Evolutionary conservation across 108 stramenopile genomes (phyloP).

Genomic region (Seminavis robusta): DNA sequence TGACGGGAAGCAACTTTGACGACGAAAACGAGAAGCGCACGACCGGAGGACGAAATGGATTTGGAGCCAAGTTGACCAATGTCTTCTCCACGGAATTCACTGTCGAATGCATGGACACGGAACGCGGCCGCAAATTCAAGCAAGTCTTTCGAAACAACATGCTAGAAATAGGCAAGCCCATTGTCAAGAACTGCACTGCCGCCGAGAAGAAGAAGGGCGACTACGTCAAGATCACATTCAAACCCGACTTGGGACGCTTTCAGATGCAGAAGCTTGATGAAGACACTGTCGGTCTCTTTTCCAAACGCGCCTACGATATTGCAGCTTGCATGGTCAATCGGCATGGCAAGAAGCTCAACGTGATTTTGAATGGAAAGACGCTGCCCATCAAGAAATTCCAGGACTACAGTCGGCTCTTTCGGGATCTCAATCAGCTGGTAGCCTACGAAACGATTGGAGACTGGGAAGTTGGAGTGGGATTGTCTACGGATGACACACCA

Average conservation of each 20-base stretch:
- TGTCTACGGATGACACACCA: conserved; percentile 75
- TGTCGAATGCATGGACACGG: conserved; percentile 90
- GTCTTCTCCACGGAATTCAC: conserved; percentile 92
- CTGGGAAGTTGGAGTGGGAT: conserved; percentile 96
- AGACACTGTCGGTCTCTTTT: conserved; percentile 89
- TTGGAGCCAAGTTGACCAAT: conserved; percentile 99
- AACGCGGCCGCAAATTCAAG: conserved; percentile 65
- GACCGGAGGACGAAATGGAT: conserved; percentile 98
- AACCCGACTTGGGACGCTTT: conserved; percentile 91
- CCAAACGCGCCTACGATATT: conserved; percentile 98
- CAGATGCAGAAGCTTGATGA: conserved; percentile 88
- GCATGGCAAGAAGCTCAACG: conserved; percentile 82
- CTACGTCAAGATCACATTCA: conserved; percentile 96
- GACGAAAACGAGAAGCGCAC: conserved; percentile 97
- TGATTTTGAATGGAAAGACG: conserved; percentile 91
- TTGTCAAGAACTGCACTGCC: conserved; percentile 56
- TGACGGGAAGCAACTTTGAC: conserved; percentile 99
- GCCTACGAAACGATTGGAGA: conserved; percentile 82
- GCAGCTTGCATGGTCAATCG: conserved; percentile 89
- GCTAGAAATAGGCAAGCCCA: conserved; percentile 62
- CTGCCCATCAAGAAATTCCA: conserved; percentile 89
- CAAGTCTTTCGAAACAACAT: conserved; percentile 95
- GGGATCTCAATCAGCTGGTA: conserved; percentile 73
- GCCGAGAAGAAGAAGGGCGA: conserved; percentile 82
- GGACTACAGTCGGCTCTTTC: conserved; percentile 90